These are phyloP conservation scores for Colletotrichum truncatum DNA, from an alignment of 2,329 filamentous ascomycete genomes.

Conservation along the genomic window DNA sequence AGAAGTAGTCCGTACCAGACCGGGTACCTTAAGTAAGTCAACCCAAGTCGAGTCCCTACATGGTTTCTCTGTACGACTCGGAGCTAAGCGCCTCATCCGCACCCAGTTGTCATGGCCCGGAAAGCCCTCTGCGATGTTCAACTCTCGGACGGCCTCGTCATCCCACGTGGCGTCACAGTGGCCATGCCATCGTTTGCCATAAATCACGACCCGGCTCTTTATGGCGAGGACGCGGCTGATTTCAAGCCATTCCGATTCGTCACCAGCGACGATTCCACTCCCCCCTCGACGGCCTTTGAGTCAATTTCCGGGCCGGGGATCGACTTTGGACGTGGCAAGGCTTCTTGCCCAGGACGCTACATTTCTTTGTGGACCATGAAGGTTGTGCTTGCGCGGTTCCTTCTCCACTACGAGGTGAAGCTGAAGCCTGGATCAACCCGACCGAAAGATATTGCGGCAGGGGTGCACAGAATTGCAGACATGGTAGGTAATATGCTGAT, in stretches of 20 bases:
- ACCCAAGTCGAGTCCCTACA: neutral
- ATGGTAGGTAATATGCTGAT: neutral
- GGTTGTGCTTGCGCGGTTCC: constrained; percentile 1
- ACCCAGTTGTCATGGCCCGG: constrained; percentile 5
- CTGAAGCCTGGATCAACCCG: neutral
- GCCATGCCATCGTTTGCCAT: constrained; percentile 6
- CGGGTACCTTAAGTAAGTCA: neutral
- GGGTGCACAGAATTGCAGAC: constrained; percentile 6
- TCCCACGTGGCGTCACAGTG: constrained; percentile 1
- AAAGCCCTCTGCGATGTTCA: neutral
- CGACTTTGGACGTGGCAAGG: constrained; percentile 5
- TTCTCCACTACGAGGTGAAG: neutral
- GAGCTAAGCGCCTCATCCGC: neutral
- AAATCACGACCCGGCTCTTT: neutral
- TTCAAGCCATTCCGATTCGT: constrained; percentile 12
- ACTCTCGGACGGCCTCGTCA: neutral
- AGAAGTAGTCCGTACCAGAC: neutral
- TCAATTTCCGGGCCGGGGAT: neutral
- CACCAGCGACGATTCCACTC: neutral
- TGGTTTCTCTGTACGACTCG: neutral
- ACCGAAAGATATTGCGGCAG: neutral
- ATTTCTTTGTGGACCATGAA: constrained; percentile 9
- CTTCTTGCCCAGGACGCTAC: constrained; percentile 1
- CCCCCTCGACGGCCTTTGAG: neutral
- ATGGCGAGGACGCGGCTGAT: neutral